Base-by-base conservation (phyloP, 1,139 yeast genomes). In the Hanseniaspora uvarum region DNA sequence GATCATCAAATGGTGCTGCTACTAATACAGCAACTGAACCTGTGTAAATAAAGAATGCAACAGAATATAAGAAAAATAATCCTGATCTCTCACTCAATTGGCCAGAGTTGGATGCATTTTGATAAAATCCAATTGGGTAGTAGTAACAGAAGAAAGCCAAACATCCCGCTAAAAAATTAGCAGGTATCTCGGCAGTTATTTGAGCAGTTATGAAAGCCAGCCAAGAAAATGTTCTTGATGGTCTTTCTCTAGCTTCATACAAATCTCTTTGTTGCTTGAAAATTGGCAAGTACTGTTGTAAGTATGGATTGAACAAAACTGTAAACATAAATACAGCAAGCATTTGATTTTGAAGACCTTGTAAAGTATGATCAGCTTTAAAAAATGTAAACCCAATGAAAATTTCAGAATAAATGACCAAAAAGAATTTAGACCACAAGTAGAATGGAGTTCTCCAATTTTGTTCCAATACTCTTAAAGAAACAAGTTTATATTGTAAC, bases 241-340 rank as follows among this genome's bases (percentile, higher is more conserved):
- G 95, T 38, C 94, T 78, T 68, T 87, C 96, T 65, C 95, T 79
- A 11, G 82, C 89, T 65, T 86, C 95, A 65, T 86, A 87, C 48
- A 87, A 71, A 60, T 80, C 80, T 69, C 96, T 79, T 67, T 84
- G 94, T 48, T 70, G 67, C 49, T 83, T 81, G 64, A 75, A 86
- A 56, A 76, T 72, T 44, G 95, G 94, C 63, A 86, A 71, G 72
- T 81, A 77, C 67, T 86, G 95, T 67, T 86, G 84, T 55, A 81
- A 65, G 58, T 83, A 63, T 44, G 86, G 80, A 58, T 77, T 77
- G 68, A 82, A 75, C 52, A 80, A 73, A 61, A 80, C 75, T 3
- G 65, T 61, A 50, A 80, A 74, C 86, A 83, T 81, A 71, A 85
- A 84, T 54, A 80, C 67, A 2, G 88, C 72, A 61, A 83, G 80